Evolutionary conservation across 108 stramenopile species (phyloP).

Genomic region (Poteriospumella lacustris): DNA sequence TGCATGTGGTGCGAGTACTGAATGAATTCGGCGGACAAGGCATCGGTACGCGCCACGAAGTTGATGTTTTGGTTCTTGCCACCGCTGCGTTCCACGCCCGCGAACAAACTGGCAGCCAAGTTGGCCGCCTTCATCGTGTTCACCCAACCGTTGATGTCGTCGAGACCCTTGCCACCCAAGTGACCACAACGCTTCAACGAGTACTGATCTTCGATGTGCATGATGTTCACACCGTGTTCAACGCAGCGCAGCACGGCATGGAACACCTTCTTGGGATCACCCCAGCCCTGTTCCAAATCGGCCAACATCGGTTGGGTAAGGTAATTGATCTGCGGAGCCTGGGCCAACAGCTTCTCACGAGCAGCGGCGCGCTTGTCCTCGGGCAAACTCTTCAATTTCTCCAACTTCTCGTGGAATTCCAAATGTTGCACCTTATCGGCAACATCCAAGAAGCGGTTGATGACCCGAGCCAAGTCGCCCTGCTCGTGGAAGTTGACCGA

Average conservation of each 20-base stretch:
- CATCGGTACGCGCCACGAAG: slow-evolving; percentile 1
- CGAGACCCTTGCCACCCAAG: neutral
- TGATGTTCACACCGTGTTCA: neutral
- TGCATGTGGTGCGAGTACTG: neutral
- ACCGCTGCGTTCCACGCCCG: neutral
- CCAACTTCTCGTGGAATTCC: neutral
- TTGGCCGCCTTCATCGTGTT: neutral
- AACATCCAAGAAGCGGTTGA: neutral
- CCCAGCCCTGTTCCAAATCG: neutral
- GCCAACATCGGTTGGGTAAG: neutral
- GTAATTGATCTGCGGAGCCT: neutral
- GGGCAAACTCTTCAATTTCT: neutral
- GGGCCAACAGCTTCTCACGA: no score
- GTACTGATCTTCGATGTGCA: neutral
- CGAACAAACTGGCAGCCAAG: neutral
- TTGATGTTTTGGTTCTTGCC: neutral
- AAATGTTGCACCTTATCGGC: neutral
- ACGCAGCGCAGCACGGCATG: neutral
- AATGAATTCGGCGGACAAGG: neutral
- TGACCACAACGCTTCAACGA: neutral
- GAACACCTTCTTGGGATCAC: neutral
- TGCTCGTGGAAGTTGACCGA: neutral
- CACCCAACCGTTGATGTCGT: neutral
- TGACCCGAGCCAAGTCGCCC: neutral
- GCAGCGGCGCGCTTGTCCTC: neutral